Base-by-base conservation (phyloP, 768 basidiomycete species). In the Phlebiopsis gigantea region DNA sequence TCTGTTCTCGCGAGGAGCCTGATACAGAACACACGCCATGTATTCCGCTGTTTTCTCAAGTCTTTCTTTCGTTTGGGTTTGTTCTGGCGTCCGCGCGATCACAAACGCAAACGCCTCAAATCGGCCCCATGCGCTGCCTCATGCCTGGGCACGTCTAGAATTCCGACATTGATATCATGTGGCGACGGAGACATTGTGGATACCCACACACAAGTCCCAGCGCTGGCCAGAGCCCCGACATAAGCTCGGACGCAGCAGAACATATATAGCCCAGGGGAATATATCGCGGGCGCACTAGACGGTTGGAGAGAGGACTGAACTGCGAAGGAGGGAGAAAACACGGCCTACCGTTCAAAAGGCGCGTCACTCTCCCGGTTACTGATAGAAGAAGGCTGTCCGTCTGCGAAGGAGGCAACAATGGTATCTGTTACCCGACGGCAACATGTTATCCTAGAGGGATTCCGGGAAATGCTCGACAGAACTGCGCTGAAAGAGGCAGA, bases 401-500 rank as follows among this genome's bases (percentile, higher is more conserved):
- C 31, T 29, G 31, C 39, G 21, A 24, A 30, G 34, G 21, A 17
- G 21, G 47, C 21, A 39, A 25, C 49, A 25, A 52, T 51, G 46
- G 56, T 41, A 44, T 51, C 56, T 41, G 21, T 17, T 57, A 49
- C 48, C 48, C 26, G 44, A 47, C 53, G 22, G 51, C 44, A 22
- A 53, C 51, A 57, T 48, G 41, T 45, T 42, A n/a, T 39, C 19
- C 19, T 17, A 46, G 24, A 53, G 46, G 17, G 58, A 46, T 6
- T 53, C 21, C 53, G 54, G 55, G 48, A 56, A 52, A 51, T 52
- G 54, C 39, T 56, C 53, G 57, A 56, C 58, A 62, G 58, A 62
- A 62, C 30, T 39, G 41, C 22, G 57, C 61, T 56, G 25, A 56
- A 61, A 54, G 52, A 58, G 61, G 61, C 48, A 58, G 48, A 21